Percentiles rank a stretch among this genome's conserved stretches.
Evolutionary conservation across 2,329 filamentous ascomycete genomes (phyloP).

Genomic region (Pyrenochaeta sp.): DNA sequence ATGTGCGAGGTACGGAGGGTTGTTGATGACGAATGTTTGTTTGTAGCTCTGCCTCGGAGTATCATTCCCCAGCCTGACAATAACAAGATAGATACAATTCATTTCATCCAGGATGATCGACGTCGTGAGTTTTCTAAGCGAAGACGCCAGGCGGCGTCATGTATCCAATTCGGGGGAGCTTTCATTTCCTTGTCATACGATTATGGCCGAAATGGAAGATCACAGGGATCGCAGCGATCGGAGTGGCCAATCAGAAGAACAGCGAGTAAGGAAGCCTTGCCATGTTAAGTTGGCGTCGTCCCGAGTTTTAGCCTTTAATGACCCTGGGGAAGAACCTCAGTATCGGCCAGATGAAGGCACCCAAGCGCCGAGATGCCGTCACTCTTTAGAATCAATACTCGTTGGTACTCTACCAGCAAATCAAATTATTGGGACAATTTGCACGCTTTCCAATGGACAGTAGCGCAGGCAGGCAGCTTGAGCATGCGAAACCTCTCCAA

Average conservation of each 20-base stretch:
- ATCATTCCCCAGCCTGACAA: neutral
- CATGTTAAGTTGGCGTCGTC: constrained; percentile 8
- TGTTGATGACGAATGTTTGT: neutral
- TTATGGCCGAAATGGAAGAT: constrained; percentile 30
- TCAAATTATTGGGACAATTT: no score
- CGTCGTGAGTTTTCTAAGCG: constrained; percentile 14
- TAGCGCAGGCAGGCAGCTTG: no score
- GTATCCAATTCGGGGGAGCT: constrained; percentile 6
- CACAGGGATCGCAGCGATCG: constrained; percentile 13
- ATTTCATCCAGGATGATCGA: constrained; percentile 25
- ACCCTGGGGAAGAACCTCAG: constrained; percentile 7
- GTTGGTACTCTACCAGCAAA: no score
- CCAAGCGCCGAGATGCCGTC: neutral
- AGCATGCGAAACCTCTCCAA: constrained; percentile 2
- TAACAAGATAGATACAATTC: neutral
- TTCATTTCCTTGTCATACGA: constrained; percentile 7
- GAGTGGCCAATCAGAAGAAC: constrained; percentile 21
- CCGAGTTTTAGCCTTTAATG: constrained; percentile 30
- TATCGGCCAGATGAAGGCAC: constrained; percentile 1
- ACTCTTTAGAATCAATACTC: no score
- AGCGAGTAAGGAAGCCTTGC: constrained; percentile 8
- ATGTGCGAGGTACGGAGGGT: neutral
- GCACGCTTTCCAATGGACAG: no score
- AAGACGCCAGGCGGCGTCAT: constrained; percentile 24
- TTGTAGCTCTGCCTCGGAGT: neutral